phyloP scores from a whole-genome alignment of 2,329 filamentous ascomycete species.

The Pochonia chlamydosporia region DNA sequence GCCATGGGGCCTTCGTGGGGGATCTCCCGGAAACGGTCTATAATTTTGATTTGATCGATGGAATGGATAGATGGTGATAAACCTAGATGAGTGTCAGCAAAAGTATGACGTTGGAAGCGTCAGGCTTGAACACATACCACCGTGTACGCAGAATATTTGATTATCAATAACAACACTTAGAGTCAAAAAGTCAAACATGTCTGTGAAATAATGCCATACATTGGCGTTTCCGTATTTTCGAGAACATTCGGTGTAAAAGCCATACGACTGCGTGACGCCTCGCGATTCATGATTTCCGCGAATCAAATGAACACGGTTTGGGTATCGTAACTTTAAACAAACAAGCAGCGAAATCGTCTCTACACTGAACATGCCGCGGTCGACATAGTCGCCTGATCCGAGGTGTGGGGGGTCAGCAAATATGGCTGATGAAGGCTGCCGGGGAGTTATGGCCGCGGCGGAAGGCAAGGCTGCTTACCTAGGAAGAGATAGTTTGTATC shows the following conservation, averaged over 20 bases:
- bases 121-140: conserved; percentile 46
- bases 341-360: conserved; percentile 98
- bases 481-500: conserved; percentile 98
- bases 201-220: conserved; percentile 99
- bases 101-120: too few species aligned
- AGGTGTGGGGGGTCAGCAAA: conserved; percentile 1
- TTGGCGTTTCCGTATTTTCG: conserved; percentile 98
- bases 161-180: conserved; percentile 97
- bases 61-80: conserved; percentile 89
- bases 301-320: conserved; percentile 90
- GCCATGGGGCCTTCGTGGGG: conserved; percentile 99
- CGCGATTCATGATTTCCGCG: conserved; percentile 97
- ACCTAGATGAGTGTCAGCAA: conserved; percentile 35
- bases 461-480: conserved; percentile 44
- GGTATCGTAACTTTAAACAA: conserved; percentile 95
- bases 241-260: conserved; percentile 97
- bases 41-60: conserved; percentile 99
- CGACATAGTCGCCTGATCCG: conserved; percentile 87
- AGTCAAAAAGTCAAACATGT: conserved; percentile 99
- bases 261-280: conserved; percentile 96
- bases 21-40: conserved; percentile 97
- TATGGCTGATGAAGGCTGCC: too few species aligned
- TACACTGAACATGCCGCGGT: conserved; percentile 96
- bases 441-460: too few species aligned
- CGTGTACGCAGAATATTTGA: conserved; percentile 98